Base-by-base conservation (phyloP, 306 rosid species). In the Ammopiptanthus mongolicus region DNA sequence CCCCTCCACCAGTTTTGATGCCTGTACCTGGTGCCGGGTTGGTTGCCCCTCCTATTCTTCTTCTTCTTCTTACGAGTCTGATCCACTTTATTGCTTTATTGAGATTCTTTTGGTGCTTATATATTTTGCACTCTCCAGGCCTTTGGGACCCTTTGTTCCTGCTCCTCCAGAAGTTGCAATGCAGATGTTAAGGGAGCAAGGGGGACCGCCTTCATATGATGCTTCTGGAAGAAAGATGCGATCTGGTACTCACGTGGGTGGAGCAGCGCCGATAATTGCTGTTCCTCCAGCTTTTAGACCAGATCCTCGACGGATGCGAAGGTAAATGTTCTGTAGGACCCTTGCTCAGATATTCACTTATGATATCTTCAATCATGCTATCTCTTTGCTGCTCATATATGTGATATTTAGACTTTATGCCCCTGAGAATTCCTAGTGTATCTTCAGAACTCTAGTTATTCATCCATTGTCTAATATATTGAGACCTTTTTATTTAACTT, bases 11-110 rank as follows among this genome's bases (percentile, higher is more conserved):
- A 13, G 90, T 96, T 7, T 86, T 96, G 81, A 96, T 96, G 99
- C 99, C 99, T 59, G 99, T 96, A 55, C 99, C 99, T 78, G 99
- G 99, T 75, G 99, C 99, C 80, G 99, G 99, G 99, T 96, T 75
- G 70, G 96, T 86, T 63, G 41, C 23, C 8, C 13, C 17, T 79
- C 64, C 61, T 5, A 6, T 60, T n/a, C 31, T 61, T 36, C 56
- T 31, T 15, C 22, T 71, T 81, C 9, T 10, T 25, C 28, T 25
- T 25, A 21, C 69, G 10, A 63, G 18, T 46, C 46, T 51, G 71
- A 64, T 61, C 18, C 12, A 51, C 33, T 44, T 77, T 42, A 18
- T 78, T 73, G 4, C 55, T 46, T 11, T 39, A 3, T 23, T 59
- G 6, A 61, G 42, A 53, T 62, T 25, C 46, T 31, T 31, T 75